These are phyloP conservation scores for Globisporangium nunn DNA, from an alignment of 352 stramenopile species.

Conservation along the genomic window DNA sequence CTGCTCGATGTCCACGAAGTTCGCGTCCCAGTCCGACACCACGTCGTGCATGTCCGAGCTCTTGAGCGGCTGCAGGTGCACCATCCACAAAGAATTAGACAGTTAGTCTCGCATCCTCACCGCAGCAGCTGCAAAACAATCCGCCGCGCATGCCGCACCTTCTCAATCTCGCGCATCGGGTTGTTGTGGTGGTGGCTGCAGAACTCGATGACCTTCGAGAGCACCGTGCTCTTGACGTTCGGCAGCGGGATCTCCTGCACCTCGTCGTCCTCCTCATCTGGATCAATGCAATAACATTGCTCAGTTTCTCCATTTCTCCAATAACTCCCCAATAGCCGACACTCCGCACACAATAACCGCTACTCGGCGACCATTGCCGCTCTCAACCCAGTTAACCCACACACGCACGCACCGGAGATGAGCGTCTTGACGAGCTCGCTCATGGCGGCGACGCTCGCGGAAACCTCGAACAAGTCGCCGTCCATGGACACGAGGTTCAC, in stretches of 20 bases:
- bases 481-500: slow-evolving; percentile 91
- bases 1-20: slow-evolving; percentile 99
- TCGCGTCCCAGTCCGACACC: slow-evolving; percentile 99
- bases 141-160: slow-evolving; percentile 36
- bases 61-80: slow-evolving; percentile 88
- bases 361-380: background rate
- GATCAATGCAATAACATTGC: too few species aligned
- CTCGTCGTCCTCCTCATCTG: slow-evolving; percentile 92
- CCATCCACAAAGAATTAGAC: background rate
- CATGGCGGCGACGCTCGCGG: slow-evolving; percentile 92
- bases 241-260: slow-evolving; percentile 96
- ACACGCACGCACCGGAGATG: slow-evolving; percentile 79
- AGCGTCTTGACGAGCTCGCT: slow-evolving; percentile 97
- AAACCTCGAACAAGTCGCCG: slow-evolving; percentile 94
- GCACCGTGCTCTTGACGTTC: slow-evolving; percentile 96
- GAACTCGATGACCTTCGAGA: slow-evolving; percentile 97
- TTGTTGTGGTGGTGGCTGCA: slow-evolving; percentile 94
- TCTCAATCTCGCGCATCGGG: slow-evolving; percentile 99
- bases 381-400: too few species aligned
- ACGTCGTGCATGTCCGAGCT: slow-evolving; percentile 97
- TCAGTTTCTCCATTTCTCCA: too few species aligned
- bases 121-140: background rate
- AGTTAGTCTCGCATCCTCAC: background rate
- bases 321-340: background rate
- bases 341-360: background rate